Base-by-base conservation (phyloP, 164 flowering plant species). In the Pachysandra terminalis region DNA sequence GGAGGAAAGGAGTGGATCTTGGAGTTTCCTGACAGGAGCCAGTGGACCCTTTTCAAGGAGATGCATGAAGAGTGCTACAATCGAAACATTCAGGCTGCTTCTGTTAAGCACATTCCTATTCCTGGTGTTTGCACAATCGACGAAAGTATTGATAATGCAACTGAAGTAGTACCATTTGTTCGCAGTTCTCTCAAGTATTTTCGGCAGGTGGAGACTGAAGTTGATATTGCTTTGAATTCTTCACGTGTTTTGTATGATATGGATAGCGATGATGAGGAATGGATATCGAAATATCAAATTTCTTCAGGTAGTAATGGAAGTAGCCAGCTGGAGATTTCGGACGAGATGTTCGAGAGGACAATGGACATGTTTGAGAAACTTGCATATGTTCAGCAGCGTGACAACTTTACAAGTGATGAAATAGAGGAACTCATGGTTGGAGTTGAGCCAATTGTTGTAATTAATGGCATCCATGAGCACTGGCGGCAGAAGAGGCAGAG, bases 1-100 rank as follows among this genome's bases (percentile, higher is more conserved):
- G 99, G 98, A 65, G 99, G 93, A 65, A 96, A 93, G 74, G 99
- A 96, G 63, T 96, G 99, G 99, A 83, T 61, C 26, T 78, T 96
- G 81, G 99, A 96, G 73, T 96, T 96, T 71, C 80, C 89, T 10
- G 91, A 96, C 71, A 78, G 97, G 80, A 82, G 82, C 74, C 97
- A 93, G 73, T 96, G 98, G 98, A 64, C 71, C 32, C 79, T 86
- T 68, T 96, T 96, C 78, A 96, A 86, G 82, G 98, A 91, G 82
- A 83, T 96, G 95, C 85, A 96, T 77, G 97, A 86, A 73, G 99
- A 93, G 76, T 96, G 99, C 71, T 82, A 86, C 77, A 91, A 90
- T 73, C 69, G 97, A 67, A 96, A 96, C 68, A 63, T 88, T 40
- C 91, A 91, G 63, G 95, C 93, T 68, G 93, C 92, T 65, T 86